Evolutionary conservation across 495 filamentous ascomycete species (phyloP).

Genomic region (Aspergillus taichungensis): DNA sequence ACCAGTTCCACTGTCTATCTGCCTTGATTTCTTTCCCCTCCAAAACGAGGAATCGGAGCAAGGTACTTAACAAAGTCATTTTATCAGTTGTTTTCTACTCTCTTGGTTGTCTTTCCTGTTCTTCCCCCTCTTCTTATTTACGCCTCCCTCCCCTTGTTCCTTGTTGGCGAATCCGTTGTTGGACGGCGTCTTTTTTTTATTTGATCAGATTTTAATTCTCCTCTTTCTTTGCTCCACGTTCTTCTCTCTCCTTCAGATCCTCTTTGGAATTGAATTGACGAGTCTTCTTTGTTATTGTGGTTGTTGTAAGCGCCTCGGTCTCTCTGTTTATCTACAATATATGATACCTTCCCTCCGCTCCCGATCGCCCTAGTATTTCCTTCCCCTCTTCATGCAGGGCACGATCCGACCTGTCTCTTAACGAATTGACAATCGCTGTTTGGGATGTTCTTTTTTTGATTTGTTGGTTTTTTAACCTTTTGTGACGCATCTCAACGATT

Average conservation of each 20-base stretch:
- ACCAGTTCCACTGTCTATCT: conserved; percentile 9
- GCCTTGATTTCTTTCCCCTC: neutral
- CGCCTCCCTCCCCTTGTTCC: neutral
- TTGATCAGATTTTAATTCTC: conserved; percentile 5
- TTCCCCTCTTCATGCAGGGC: neutral
- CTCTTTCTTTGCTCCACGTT: neutral
- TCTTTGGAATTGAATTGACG: neutral
- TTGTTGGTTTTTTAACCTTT: conserved; percentile 3
- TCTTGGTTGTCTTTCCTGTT: neutral
- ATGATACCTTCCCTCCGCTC: conserved; percentile 18
- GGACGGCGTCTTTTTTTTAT: conserved; percentile 7
- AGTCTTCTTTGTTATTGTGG: neutral
- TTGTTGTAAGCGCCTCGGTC: no score
- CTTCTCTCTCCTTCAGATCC: conserved; percentile 1
- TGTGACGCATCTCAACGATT: conserved; percentile 19
- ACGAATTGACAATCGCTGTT: conserved; percentile 11
- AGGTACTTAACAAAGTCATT: no score
- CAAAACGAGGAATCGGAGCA: no score
- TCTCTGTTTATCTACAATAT: conserved; percentile 5
- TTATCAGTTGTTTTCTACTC: no score
- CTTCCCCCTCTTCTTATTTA: conserved; percentile 13
- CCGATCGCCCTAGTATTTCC: neutral
- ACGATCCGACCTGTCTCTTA: neutral
- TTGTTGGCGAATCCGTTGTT: conserved; percentile 7
- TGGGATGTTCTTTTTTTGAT: conserved; percentile 6